These are phyloP conservation scores for Colletotrichum caudatum DNA, from an alignment of 2,329 filamentous ascomycete species.

Conservation along the genomic window DNA sequence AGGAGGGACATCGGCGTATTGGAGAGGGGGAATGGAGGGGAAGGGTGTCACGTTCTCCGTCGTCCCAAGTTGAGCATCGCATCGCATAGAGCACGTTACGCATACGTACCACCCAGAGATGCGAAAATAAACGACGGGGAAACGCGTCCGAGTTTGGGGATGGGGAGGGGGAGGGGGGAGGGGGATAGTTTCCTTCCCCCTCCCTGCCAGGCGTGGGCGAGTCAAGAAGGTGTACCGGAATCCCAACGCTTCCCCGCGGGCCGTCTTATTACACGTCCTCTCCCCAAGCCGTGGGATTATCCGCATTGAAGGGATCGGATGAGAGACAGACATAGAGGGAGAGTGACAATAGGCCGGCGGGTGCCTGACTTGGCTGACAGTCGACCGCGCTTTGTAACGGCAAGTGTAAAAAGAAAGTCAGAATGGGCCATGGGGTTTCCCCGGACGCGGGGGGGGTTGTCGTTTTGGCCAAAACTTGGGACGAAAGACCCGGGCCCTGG, in stretches of 20 bases:
- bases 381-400: conserved; percentile 3
- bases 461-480: not conserved
- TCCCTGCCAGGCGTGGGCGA: not conserved
- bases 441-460: not conserved
- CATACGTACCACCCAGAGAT: not conserved
- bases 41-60: conserved; percentile 31
- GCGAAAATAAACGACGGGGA: not conserved
- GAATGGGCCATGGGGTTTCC: conserved; percentile 10
- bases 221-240: conserved; percentile 7
- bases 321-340: not conserved
- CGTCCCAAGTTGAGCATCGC: conserved; percentile 28
- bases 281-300: not conserved
- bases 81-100: not conserved
- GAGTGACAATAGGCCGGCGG: not conserved
- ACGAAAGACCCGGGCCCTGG: not conserved
- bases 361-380: conserved; percentile 19
- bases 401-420: not conserved
- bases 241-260: not conserved
- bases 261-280: not conserved
- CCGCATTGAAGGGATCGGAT: conserved; percentile 21
- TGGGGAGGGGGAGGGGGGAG: not conserved
- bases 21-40: not conserved
- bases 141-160: too few species aligned
- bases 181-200: not conserved
- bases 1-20: not conserved